Evolutionary conservation across 169 alveolate genomes (phyloP).

Genomic region (Eimeria brunetti): DNA sequence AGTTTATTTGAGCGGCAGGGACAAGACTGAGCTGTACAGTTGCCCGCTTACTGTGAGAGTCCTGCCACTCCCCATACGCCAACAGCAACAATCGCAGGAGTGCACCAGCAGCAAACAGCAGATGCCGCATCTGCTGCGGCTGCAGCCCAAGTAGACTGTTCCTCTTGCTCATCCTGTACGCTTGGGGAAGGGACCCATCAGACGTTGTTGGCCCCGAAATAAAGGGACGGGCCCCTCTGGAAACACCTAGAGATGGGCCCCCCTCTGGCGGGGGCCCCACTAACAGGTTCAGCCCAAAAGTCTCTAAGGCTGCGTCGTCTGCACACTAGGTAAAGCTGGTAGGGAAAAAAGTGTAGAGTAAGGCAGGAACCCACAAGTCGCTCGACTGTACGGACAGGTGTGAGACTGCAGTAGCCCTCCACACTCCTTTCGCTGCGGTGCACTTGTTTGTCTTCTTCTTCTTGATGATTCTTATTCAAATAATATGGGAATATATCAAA

Average conservation of each 20-base stretch:
- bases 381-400: neutral
- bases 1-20: neutral
- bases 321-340: no score
- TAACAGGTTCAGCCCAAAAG: neutral
- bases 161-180: neutral
- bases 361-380: neutral
- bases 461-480: neutral
- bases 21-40: neutral
- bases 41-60: slow-evolving; percentile 40
- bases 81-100: slow-evolving; percentile 48
- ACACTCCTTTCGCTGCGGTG: neutral
- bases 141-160: neutral
- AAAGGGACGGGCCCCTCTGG: neutral
- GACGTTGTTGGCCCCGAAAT: neutral
- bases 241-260: slow-evolving; percentile 2
- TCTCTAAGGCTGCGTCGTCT: neutral
- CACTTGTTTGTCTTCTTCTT: neutral
- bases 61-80: slow-evolving; percentile 80
- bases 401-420: neutral
- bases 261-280: slow-evolving; percentile 22
- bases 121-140: slow-evolving; percentile 57
- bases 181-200: neutral
- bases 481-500: neutral
- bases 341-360: neutral
- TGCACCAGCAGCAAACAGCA: slow-evolving; percentile 53